Conservation (phyloP, 208 protist genomes). For the Tritrichomonas foetus region DNA sequence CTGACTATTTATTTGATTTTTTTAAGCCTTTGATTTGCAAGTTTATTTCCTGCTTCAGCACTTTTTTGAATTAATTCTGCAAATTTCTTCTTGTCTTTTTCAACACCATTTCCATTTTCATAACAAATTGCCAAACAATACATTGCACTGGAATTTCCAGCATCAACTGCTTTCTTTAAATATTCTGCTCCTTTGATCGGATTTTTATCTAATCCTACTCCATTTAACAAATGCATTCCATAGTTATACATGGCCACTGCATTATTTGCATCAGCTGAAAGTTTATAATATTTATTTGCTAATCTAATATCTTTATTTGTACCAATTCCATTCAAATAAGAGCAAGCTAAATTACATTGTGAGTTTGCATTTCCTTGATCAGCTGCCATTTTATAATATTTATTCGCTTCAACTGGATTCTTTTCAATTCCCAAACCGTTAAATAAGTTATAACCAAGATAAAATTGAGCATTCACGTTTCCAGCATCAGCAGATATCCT, state of each 20-base stretch:
- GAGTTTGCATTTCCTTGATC: neutral
- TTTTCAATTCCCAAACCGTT: neutral
- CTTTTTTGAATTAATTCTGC: neutral
- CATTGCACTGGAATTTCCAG: too few relatives aligned
- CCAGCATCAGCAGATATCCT: neutral
- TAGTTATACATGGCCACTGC: neutral
- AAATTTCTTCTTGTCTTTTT: neutral
- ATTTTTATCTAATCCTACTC: too few relatives aligned
- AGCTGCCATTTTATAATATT: conserved; percentile 19
- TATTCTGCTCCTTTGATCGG: too few relatives aligned
- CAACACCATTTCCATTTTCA: neutral
- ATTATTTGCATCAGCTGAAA: neutral
- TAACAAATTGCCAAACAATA: neutral
- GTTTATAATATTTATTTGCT: neutral
- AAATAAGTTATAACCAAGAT: neutral
- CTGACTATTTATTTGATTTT: too few relatives aligned
- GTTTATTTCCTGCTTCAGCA: neutral
- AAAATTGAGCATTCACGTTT: neutral
- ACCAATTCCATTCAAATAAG: neutral
- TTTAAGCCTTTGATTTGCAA: too few relatives aligned
- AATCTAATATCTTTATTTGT: neutral
- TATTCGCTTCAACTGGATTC: neutral
- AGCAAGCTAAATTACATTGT: neutral
- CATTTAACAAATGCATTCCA: too few relatives aligned
- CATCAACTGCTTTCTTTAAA: too few relatives aligned